phyloP scores from a whole-genome alignment of 768 basidiomycete species.

The Chlorophyllum brunneum region DNA sequence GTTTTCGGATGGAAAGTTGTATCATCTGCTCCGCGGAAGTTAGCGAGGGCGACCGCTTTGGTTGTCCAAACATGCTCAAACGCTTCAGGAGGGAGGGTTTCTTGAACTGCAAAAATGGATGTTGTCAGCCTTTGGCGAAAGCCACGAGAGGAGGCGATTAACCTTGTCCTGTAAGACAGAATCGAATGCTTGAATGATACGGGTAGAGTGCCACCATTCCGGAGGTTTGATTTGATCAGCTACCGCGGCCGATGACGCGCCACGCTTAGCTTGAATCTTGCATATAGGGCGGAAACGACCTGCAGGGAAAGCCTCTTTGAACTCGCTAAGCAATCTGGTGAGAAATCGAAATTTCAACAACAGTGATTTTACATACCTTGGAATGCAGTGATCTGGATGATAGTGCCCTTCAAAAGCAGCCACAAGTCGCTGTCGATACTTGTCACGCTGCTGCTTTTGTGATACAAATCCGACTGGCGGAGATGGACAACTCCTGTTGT shows the following conservation, averaged over 20 bases:
- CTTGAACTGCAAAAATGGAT: slow-evolving; percentile 56
- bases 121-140: slow-evolving; percentile 1
- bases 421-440: slow-evolving; percentile 68
- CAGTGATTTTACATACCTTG: slow-evolving; percentile 41
- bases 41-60: slow-evolving; percentile 66
- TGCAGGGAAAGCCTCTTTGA: slow-evolving; percentile 93
- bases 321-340: slow-evolving; percentile 56
- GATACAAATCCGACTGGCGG: slow-evolving; percentile 77
- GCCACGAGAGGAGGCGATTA: slow-evolving; percentile 12
- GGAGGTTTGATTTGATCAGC: slow-evolving; percentile 90
- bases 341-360: slow-evolving; percentile 4
- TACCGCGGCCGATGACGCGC: slow-evolving; percentile 73
- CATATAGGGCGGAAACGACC: slow-evolving; percentile 89
- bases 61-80: slow-evolving; percentile 71
- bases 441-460: slow-evolving; percentile 74
- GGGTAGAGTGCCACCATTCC: slow-evolving; percentile 92
- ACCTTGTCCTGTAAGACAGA: slow-evolving; percentile 83
- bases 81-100: slow-evolving; percentile 87
- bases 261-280: slow-evolving; percentile 83
- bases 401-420: slow-evolving; percentile 82
- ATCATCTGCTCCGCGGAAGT: slow-evolving; percentile 81
- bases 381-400: slow-evolving; percentile 84
- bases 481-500: slow-evolving; percentile 64
- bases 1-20: slow-evolving; percentile 85
- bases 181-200: slow-evolving; percentile 89